A percentile compares a stretch with the other conserved stretches of the same genome.
phyloP scores from a whole-genome alignment of 2,329 filamentous ascomycete genomes.

The Penicillium hesseltinei region DNA sequence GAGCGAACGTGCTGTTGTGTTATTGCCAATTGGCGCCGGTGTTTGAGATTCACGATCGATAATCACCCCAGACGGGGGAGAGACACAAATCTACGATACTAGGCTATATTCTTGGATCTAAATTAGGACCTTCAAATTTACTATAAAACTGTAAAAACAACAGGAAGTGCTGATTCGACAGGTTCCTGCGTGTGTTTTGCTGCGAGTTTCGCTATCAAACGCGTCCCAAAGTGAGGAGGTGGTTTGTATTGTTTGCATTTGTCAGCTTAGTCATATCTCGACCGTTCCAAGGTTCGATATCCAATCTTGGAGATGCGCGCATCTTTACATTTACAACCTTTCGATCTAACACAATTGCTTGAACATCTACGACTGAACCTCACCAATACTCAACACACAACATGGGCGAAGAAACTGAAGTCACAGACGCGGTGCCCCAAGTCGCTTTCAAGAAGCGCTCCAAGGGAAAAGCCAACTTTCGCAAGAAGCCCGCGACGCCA shows the following conservation, averaged over 20 bases:
- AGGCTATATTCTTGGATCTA: not conserved
- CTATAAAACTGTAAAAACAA: not conserved
- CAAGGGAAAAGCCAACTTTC: conserved; percentile 72
- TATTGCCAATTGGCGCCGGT: conserved; percentile 21
- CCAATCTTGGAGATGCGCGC: not conserved
- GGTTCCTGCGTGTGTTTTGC: not conserved
- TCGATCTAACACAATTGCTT: not conserved
- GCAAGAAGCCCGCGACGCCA: conserved; percentile 78
- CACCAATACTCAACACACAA: not conserved
- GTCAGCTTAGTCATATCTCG: conserved; percentile 1
- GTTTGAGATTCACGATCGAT: conserved; percentile 18
- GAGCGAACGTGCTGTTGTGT: conserved; percentile 9
- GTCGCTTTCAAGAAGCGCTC: conserved; percentile 78
- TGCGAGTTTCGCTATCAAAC: conserved; percentile 1
- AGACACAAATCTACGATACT: not conserved
- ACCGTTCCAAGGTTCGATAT: not conserved
- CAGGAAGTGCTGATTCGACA: not conserved
- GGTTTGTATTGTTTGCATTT: conserved; percentile 8
- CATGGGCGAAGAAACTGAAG: conserved; percentile 33
- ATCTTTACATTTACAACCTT: not conserved
- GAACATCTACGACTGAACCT: not conserved
- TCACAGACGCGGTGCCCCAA: conserved; percentile 28
- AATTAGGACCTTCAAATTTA: not conserved
- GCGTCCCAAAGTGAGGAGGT: conserved; percentile 5
- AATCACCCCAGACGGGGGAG: not conserved